Percentiles rank a stretch among this genome's conserved stretches.
These are phyloP conservation scores for Aspergillus luchuensis DNA, from an alignment of 2,329 filamentous ascomycete genomes.

Conservation along the genomic window DNA sequence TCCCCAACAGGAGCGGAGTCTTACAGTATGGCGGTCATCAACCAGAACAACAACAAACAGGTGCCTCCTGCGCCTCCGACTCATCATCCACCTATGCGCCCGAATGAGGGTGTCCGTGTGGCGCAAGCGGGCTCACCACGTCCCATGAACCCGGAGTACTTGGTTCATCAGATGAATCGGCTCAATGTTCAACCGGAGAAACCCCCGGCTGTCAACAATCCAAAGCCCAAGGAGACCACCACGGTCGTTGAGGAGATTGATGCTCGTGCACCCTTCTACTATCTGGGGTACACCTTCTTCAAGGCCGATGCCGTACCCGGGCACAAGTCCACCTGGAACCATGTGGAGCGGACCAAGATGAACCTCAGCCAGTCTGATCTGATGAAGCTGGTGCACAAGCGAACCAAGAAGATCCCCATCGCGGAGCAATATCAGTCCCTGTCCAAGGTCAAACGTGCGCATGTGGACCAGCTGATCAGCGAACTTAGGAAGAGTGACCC, in stretches of 20 bases:
- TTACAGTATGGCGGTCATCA: constrained; percentile 21
- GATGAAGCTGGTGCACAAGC: constrained; percentile 32
- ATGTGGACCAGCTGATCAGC: constrained; percentile 40
- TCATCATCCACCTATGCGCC: constrained; percentile 19
- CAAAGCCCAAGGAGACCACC: constrained; percentile 8
- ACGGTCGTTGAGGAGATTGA: constrained; percentile 11
- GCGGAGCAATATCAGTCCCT: constrained; percentile 35
- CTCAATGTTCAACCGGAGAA: constrained; percentile 19
- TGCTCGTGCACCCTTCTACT: constrained; percentile 24
- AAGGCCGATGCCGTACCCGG: constrained; percentile 34
- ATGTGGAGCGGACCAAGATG: constrained; percentile 33
- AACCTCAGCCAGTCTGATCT: constrained; percentile 36
- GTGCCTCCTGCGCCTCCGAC: constrained; percentile 20
- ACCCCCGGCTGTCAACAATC: constrained; percentile 1
- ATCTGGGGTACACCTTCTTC: constrained; percentile 39
- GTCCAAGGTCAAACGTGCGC: constrained; percentile 30
- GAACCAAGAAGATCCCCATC: constrained; percentile 29
- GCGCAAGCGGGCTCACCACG: constrained; percentile 12
- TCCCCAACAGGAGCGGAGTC: background rate
- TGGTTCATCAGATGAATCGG: constrained; percentile 22
- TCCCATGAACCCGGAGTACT: constrained; percentile 14
- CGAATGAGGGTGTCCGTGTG: constrained; percentile 17
- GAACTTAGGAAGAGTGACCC: constrained; percentile 33
- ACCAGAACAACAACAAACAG: constrained; percentile 18
- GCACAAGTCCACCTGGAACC: constrained; percentile 34